Evolutionary conservation across 2,329 filamentous ascomycete genomes (phyloP).

Genomic region (Bipolaris bicolor): DNA sequence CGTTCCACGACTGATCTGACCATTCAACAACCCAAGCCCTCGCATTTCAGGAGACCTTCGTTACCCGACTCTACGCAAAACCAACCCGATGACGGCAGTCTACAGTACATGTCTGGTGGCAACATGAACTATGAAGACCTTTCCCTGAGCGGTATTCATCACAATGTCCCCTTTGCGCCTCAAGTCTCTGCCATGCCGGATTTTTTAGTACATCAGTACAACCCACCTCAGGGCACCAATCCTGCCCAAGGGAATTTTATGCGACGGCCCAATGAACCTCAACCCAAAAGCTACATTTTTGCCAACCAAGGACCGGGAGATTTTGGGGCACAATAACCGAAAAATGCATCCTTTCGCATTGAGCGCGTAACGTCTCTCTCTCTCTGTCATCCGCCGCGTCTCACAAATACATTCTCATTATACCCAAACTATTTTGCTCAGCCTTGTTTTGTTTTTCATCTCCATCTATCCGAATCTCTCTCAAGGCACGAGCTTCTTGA

Average conservation of each 20-base stretch:
- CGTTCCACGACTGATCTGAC: constrained; percentile 45
- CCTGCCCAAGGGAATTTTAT: constrained; percentile 32
- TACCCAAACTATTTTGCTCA: constrained; percentile 15
- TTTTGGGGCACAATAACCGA: constrained; percentile 36
- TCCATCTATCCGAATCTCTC: not conserved
- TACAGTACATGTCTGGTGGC: constrained; percentile 34
- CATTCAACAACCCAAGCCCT: constrained; percentile 45
- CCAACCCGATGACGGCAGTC: constrained; percentile 29
- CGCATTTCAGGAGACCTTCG: constrained; percentile 46
- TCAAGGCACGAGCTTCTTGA: constrained; percentile 1
- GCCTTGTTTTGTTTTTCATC: constrained; percentile 1
- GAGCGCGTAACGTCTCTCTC: not conserved
- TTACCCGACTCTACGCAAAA: constrained; percentile 40
- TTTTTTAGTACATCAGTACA: constrained; percentile 57
- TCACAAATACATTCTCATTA: constrained; percentile 11
- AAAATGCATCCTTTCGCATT: not conserved
- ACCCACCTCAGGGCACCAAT: constrained; percentile 51
- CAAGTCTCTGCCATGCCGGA: constrained; percentile 43
- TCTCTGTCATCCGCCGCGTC: constrained; percentile 2
- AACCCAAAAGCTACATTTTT: constrained; percentile 56
- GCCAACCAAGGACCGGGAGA: constrained; percentile 55
- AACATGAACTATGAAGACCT: constrained; percentile 42
- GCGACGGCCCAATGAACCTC: constrained; percentile 39
- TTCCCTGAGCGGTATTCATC: constrained; percentile 37
- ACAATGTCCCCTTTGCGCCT: constrained; percentile 44